Evolutionary conservation across 768 basidiomycete genomes (phyloP).

Genomic region (Tulasnella sp.): DNA sequence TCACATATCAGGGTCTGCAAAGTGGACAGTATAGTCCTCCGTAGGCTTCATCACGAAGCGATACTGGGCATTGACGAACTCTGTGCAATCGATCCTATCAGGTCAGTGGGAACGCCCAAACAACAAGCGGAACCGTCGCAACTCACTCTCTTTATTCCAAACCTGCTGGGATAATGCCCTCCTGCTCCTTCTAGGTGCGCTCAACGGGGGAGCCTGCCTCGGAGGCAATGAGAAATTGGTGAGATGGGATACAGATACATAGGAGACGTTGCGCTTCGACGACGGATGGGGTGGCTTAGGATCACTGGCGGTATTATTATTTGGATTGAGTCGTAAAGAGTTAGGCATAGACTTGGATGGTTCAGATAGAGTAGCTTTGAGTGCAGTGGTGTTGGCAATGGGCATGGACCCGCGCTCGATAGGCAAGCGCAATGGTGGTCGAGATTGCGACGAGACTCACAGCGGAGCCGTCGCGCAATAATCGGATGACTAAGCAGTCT

Average conservation of each 20-base stretch:
- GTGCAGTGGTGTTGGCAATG: no score
- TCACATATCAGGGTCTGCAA: conserved; percentile 94
- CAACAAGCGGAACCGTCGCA: background rate
- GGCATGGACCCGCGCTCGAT: no score
- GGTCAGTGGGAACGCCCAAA: conserved; percentile 15
- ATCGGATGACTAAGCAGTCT: no score
- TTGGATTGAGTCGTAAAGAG: no score
- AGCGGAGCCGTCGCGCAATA: no score
- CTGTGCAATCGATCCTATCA: conserved; percentile 32
- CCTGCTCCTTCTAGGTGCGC: conserved; percentile 63
- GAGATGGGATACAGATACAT: conserved; percentile 52
- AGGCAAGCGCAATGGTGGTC: no score
- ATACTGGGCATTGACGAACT: conserved; percentile 93
- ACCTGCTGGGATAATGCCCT: conserved; percentile 51
- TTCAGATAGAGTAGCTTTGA: no score
- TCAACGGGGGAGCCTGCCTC: conserved; percentile 50
- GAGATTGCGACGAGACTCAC: no score
- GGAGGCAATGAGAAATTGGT: conserved; percentile 92
- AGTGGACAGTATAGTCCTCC: conserved; percentile 88
- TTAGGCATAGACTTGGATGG: no score
- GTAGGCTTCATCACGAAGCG: conserved; percentile 90
- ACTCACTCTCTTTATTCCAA: conserved; percentile 90
- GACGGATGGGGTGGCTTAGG: no score
- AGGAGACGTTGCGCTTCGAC: conserved; percentile 7
- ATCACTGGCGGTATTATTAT: no score